phyloP scores from a whole-genome alignment of 495 filamentous ascomycete species.

The Clavariopsis aquatica region DNA sequence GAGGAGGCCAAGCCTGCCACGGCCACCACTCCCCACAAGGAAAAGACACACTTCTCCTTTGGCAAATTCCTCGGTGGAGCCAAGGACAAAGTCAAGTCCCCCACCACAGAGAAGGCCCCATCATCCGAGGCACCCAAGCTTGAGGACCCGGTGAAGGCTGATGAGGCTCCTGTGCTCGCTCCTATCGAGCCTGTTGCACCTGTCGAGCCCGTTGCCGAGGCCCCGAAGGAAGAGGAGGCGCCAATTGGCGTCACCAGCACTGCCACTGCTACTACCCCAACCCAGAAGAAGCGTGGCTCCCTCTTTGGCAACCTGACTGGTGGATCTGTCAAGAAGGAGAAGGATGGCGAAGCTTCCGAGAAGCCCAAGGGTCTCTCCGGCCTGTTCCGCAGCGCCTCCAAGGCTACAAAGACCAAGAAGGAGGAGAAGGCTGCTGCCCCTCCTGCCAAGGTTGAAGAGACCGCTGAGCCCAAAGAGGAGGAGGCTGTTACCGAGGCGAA shows the following conservation, averaged over 20 bases:
- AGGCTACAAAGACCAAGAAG: constrained; percentile 40
- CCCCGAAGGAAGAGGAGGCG: constrained; percentile 41
- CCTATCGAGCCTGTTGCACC: constrained; percentile 17
- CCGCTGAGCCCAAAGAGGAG: constrained; percentile 36
- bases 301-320: constrained; percentile 42
- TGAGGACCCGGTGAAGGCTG: constrained; percentile 38
- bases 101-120: constrained; percentile 32
- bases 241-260: constrained; percentile 29
- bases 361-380: constrained; percentile 30
- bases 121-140: constrained; percentile 12
- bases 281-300: constrained; percentile 47
- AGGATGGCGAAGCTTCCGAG: constrained; percentile 21
- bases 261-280: constrained; percentile 27
- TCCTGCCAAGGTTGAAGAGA: constrained; percentile 47
- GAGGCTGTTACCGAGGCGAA: constrained; percentile 26
- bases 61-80: constrained; percentile 36
- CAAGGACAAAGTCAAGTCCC: constrained; percentile 38
- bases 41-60: constrained; percentile 35
- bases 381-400: constrained; percentile 39
- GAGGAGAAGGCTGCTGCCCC: constrained; percentile 45
- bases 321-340: constrained; percentile 37
- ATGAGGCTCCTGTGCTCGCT: constrained; percentile 25
- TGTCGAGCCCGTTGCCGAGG: constrained; percentile 23
- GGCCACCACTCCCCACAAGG: constrained; percentile 31
- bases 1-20: constrained; percentile 37